A percentile compares a stretch with the other conserved stretches of the same genome.
phyloP scores from a whole-genome alignment of 2,329 filamentous ascomycete genomes.

The Epichloe elymi region DNA sequence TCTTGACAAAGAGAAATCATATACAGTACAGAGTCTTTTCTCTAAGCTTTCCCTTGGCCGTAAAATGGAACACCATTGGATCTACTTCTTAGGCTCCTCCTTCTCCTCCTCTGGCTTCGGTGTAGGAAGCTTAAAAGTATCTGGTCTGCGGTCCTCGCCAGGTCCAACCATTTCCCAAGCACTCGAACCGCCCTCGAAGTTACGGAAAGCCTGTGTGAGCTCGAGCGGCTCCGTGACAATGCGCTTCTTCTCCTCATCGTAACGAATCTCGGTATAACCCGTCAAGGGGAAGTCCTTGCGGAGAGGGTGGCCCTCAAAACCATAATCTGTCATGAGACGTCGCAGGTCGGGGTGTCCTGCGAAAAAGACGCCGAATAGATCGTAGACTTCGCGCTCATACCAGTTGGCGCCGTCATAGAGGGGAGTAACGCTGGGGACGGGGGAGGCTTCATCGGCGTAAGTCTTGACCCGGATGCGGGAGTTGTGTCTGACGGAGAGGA shows the following conservation, averaged over 20 bases:
- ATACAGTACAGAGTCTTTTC: slow-evolving; percentile 5
- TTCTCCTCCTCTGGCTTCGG: slow-evolving; percentile 90
- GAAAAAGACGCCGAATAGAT: slow-evolving; percentile 96
- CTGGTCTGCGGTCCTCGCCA: slow-evolving; percentile 68
- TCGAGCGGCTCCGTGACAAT: slow-evolving; percentile 97
- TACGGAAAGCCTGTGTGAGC: slow-evolving; percentile 94
- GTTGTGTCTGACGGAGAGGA: slow-evolving; percentile 92
- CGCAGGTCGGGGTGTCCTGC: slow-evolving; percentile 86
- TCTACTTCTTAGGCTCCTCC: slow-evolving; percentile 85
- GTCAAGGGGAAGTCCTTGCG: slow-evolving; percentile 97
- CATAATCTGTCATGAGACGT: slow-evolving; percentile 98
- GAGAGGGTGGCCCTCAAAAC: slow-evolving; percentile 93
- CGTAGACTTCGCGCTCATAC: slow-evolving; percentile 97
- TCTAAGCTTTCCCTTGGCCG: not conserved
- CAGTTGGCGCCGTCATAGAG: slow-evolving; percentile 95
- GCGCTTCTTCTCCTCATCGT: slow-evolving; percentile 99
- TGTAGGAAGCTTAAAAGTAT: slow-evolving; percentile 85
- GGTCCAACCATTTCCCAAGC: slow-evolving; percentile 53
- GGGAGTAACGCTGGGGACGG: slow-evolving; percentile 76
- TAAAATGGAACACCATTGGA: not conserved
- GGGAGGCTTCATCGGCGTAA: slow-evolving; percentile 94
- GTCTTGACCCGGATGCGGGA: slow-evolving; percentile 96
- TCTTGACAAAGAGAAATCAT: slow-evolving; percentile 4
- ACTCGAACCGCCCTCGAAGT: slow-evolving; percentile 82
- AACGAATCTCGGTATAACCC: slow-evolving; percentile 94